phyloP scores from a whole-genome alignment of 805 yeast species.

The Cyberlindnera meyerae region DNA sequence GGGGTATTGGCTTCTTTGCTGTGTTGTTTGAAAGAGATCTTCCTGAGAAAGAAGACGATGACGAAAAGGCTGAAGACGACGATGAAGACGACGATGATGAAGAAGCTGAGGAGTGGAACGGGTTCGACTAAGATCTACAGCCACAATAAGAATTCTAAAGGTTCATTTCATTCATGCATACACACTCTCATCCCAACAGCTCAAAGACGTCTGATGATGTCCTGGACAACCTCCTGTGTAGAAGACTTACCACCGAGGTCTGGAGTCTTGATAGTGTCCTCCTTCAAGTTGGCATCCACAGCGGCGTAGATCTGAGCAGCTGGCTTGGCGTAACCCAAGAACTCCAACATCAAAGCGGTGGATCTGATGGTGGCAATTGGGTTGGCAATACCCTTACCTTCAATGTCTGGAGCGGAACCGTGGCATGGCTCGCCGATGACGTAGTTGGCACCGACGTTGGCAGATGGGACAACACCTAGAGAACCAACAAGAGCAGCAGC shows the following conservation, averaged over 20 bases:
- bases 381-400: slow-evolving; percentile 90
- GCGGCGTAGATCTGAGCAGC: slow-evolving; percentile 92
- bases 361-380: slow-evolving; percentile 98
- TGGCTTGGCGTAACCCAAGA: slow-evolving; percentile 84
- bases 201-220: slow-evolving; percentile 47
- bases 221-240: slow-evolving; percentile 83
- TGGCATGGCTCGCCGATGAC: slow-evolving; percentile 99
- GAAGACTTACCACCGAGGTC: slow-evolving; percentile 90
- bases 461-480: slow-evolving; percentile 95
- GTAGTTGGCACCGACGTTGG: slow-evolving; percentile 93
- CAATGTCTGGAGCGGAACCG: slow-evolving; percentile 98
- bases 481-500: slow-evolving; percentile 98
- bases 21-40: slow-evolving; percentile 71
- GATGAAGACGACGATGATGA: slow-evolving; percentile 3
- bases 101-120: slow-evolving; percentile 32
- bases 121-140: slow-evolving; percentile 29
- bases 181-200: neutral
- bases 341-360: slow-evolving; percentile 94
- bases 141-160: too few species aligned
- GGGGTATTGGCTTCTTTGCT: slow-evolving; percentile 98
- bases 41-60: slow-evolving; percentile 3
- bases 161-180: too few species aligned
- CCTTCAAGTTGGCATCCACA: slow-evolving; percentile 87
- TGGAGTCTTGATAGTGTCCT: slow-evolving; percentile 74
- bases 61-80: slow-evolving; percentile 6